A percentile compares a stretch with the other conserved stretches of the same genome.
Evolutionary conservation across 2,329 filamentous ascomycete genomes (phyloP).

Genomic region (Hymenotorrendiella dingleyae): DNA sequence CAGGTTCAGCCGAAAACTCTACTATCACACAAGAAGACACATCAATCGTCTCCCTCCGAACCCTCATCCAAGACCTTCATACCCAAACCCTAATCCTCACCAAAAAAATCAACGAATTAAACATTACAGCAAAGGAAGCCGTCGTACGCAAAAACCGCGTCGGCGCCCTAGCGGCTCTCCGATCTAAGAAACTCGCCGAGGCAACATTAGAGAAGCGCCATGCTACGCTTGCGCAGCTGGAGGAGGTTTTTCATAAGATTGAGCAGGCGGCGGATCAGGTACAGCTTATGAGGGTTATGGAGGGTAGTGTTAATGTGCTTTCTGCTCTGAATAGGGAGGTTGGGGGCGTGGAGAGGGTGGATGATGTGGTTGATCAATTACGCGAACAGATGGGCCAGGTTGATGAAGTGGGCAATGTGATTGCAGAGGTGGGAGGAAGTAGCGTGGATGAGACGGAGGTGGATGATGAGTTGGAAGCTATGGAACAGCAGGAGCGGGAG

Average conservation of each 20-base stretch:
- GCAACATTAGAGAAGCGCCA: conserved; percentile 64
- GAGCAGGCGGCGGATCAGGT: conserved; percentile 82
- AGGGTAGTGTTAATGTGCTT: conserved; percentile 68
- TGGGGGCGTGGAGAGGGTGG: conserved; percentile 70
- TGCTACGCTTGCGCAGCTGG: conserved; percentile 71
- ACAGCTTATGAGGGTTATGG: conserved; percentile 77
- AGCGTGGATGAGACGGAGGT: conserved; percentile 75
- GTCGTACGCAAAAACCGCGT: conserved; percentile 67
- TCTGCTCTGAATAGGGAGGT: conserved; percentile 67
- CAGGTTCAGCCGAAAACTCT: conserved; percentile 41
- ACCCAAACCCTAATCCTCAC: conserved; percentile 64
- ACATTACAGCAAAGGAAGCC: conserved; percentile 60
- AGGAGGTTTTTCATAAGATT: conserved; percentile 76
- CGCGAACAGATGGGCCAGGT: conserved; percentile 74
- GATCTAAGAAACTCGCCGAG: conserved; percentile 78
- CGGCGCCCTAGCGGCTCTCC: conserved; percentile 70
- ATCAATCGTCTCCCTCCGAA: conserved; percentile 77
- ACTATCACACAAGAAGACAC: conserved; percentile 70
- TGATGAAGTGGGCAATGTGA: conserved; percentile 74
- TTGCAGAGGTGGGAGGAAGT: conserved; percentile 54
- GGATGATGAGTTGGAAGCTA: conserved; percentile 75
- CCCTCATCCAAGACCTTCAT: conserved; percentile 68
- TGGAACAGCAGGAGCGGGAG: conserved; percentile 50
- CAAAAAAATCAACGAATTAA: conserved; percentile 60
- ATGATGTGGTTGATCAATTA: conserved; percentile 67